Percentiles rank a stretch among this genome's conserved stretches.
Evolutionary conservation across 371 early-diverging fungal genomes (phyloP).

Genomic region (Saksenaea vasiformis): DNA sequence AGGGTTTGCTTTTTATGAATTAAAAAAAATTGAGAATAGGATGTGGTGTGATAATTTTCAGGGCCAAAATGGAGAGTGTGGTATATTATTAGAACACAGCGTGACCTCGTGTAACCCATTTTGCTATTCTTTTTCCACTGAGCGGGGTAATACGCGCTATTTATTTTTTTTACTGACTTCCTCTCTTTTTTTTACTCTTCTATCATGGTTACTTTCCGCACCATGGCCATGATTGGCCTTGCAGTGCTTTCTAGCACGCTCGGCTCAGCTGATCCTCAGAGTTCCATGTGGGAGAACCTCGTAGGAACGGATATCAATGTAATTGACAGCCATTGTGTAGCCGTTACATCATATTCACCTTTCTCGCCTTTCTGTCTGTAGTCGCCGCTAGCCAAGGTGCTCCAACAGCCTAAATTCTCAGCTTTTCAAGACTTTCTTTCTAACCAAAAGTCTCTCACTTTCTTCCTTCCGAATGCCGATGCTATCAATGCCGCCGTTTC

Average conservation of each 20-base stretch:
- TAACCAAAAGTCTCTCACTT: conserved; percentile 3
- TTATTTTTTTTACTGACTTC: background rate
- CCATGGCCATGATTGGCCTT: background rate
- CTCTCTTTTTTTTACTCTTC: background rate
- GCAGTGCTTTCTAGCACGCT: background rate
- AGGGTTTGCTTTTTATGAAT: background rate
- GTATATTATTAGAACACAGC: conserved; percentile 2
- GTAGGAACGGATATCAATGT: background rate
- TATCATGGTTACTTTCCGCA: background rate
- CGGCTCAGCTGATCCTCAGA: background rate
- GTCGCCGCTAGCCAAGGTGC: background rate
- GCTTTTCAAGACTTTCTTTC: background rate
- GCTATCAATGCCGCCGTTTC: conserved; percentile 6
- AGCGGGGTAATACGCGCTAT: background rate
- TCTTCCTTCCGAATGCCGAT: conserved; percentile 13
- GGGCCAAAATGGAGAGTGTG: background rate
- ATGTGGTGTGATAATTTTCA: conserved; percentile 1
- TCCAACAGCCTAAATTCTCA: background rate
- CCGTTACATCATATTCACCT: background rate
- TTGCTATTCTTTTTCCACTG: background rate
- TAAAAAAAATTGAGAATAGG: background rate
- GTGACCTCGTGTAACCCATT: conserved; percentile 2
- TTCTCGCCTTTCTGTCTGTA: background rate
- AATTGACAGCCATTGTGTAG: background rate
- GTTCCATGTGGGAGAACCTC: background rate